These are phyloP conservation scores for Curvularia hawaiiensis DNA, from an alignment of 2,329 filamentous ascomycete genomes.

Conservation along the genomic window DNA sequence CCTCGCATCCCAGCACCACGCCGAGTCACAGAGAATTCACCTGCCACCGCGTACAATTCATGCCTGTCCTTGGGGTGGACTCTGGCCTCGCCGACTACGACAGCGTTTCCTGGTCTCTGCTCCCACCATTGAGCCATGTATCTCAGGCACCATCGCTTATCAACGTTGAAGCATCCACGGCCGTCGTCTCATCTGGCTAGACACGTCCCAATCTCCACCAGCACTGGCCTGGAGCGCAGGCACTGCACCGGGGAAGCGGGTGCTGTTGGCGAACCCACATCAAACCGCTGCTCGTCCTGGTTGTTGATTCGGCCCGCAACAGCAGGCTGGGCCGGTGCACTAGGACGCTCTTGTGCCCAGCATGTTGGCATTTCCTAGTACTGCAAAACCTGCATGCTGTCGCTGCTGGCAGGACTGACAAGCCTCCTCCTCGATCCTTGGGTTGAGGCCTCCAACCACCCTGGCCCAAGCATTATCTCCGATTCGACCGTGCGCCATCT, in stretches of 20 bases:
- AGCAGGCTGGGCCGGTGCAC: not conserved
- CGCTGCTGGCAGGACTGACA: not conserved
- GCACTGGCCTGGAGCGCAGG: not conserved
- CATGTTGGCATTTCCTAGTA: not conserved
- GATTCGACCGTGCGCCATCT: not conserved
- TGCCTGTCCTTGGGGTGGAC: not conserved
- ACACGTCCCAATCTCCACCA: not conserved
- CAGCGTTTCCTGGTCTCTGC: not conserved
- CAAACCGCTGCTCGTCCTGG: slow-evolving; percentile 9
- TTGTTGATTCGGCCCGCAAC: not conserved
- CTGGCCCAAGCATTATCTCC: not conserved
- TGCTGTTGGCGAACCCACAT: slow-evolving; percentile 23
- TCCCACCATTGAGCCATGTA: not conserved
- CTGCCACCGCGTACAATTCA: not conserved
- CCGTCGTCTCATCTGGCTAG: slow-evolving; percentile 27
- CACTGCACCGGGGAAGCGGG: slow-evolving; percentile 39
- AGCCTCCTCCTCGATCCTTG: not conserved
- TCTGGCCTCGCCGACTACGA: not conserved
- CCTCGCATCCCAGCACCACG: slow-evolving; percentile 12
- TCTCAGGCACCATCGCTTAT: slow-evolving; percentile 8
- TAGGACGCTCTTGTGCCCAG: not conserved
- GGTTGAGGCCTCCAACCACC: not conserved
- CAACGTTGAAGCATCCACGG: slow-evolving; percentile 21
- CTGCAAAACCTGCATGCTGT: not conserved
- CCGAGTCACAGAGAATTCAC: not conserved